A percentile compares a stretch with the other conserved stretches of the same genome.
These are phyloP conservation scores for Candida hungchunana DNA, from an alignment of 805 yeast species.

Conservation along the genomic window DNA sequence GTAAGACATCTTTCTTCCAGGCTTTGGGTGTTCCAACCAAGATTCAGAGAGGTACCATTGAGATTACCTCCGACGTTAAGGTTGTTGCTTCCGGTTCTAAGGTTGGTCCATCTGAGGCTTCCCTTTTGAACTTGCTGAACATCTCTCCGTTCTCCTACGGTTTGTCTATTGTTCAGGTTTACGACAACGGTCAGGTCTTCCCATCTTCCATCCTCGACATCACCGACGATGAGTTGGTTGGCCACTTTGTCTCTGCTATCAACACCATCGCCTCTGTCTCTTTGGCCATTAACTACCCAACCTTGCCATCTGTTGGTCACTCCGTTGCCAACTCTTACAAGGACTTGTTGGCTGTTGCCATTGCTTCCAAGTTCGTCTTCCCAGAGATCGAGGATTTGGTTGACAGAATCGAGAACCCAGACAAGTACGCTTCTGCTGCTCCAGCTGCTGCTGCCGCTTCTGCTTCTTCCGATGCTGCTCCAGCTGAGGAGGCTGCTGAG, in stretches of 20 bases:
- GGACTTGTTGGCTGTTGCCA: constrained; percentile 95
- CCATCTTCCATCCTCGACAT: constrained; percentile 95
- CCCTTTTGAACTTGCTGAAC: constrained; percentile 98
- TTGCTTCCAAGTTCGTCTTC: constrained; percentile 98
- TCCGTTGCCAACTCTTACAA: constrained; percentile 98
- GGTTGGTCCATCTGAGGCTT: constrained; percentile 99
- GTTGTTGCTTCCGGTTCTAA: constrained; percentile 80
- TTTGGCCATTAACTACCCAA: constrained; percentile 98
- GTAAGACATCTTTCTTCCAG: constrained; percentile 99
- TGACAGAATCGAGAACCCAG: constrained; percentile 99
- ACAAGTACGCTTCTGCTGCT: constrained; percentile 99
- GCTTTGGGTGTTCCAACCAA: constrained; percentile 99
- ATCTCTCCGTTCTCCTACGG: constrained; percentile 99
- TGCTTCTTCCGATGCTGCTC: constrained; percentile 63
- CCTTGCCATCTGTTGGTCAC: constrained; percentile 99
- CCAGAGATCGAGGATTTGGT: constrained; percentile 98
- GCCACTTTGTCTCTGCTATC: constrained; percentile 90
- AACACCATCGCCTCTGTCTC: constrained; percentile 93
- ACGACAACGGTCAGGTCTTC: constrained; percentile 98
- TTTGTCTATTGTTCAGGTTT: constrained; percentile 93
- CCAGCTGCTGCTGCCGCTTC: constrained; percentile 91
- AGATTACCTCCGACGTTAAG: constrained; percentile 94
- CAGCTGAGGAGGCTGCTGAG: constrained; percentile 70
- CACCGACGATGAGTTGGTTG: constrained; percentile 93
- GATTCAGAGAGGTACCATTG: constrained; percentile 99